These are phyloP conservation scores for Picochlorum sp. DNA, from an alignment of 139 green algal genomes.

Conservation along the genomic window DNA sequence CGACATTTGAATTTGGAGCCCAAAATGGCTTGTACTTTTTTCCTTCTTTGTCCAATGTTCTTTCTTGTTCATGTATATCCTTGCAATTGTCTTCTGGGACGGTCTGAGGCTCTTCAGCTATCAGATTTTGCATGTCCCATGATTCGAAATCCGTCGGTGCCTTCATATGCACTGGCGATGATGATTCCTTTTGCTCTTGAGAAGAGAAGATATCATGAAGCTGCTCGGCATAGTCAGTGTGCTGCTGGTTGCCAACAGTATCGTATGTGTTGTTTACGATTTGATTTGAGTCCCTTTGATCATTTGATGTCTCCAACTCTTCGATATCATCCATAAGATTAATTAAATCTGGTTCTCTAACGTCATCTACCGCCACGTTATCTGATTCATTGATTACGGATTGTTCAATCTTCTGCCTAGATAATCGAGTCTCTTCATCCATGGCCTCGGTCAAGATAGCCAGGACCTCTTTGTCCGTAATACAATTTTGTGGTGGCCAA, in stretches of 20 bases:
- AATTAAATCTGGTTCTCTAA: neutral
- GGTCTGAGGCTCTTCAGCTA: too few species aligned
- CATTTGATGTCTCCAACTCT: too few species aligned
- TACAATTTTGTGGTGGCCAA: slow-evolving; percentile 9
- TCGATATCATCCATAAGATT: slow-evolving; percentile 11
- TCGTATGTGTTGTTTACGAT: too few species aligned
- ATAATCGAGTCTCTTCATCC: neutral
- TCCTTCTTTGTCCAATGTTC: neutral
- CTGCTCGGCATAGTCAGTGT: too few species aligned
- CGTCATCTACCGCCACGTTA: neutral
- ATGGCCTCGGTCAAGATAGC: neutral
- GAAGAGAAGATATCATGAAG: too few species aligned
- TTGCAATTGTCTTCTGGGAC: too few species aligned
- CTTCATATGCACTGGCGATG: too few species aligned
- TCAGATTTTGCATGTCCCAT: too few species aligned
- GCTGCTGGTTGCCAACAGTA: too few species aligned
- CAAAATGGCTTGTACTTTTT: slow-evolving; percentile 2
- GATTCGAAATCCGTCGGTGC: too few species aligned
- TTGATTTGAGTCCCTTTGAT: too few species aligned
- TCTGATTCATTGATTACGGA: neutral
- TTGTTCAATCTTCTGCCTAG: neutral
- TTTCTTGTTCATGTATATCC: neutral
- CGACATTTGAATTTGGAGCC: neutral
- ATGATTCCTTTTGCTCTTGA: too few species aligned
- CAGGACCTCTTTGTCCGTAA: neutral